Conservation (phyloP, 352 stramenopile species). For the Pythium rishiriense region DNA sequence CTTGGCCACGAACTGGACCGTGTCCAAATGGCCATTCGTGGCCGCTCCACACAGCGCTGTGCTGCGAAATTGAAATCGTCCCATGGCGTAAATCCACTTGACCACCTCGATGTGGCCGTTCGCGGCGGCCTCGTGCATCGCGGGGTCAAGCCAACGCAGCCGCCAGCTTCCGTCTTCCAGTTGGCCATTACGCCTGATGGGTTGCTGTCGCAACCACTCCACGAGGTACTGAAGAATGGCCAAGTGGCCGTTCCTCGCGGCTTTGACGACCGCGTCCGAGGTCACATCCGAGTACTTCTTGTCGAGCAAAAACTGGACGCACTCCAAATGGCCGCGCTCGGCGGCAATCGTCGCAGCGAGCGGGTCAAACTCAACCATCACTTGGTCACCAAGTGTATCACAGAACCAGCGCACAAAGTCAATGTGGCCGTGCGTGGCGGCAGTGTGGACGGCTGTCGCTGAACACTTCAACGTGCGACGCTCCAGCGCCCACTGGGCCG, state of each 20-base stretch:
- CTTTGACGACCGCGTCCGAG: background rate
- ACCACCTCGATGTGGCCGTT: constrained; percentile 2
- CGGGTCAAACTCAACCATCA: background rate
- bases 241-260: background rate
- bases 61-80: background rate
- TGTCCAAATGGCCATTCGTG: background rate
- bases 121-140: background rate
- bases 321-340: background rate
- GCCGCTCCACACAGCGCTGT: background rate
- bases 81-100: constrained; percentile 1
- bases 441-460: background rate
- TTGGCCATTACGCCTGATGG: too few species aligned
- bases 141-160: background rate
- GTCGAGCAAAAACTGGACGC: background rate
- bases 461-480: background rate
- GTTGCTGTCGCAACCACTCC: background rate
- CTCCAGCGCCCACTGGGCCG: constrained; percentile 3
- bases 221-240: background rate
- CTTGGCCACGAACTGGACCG: constrained; percentile 1
- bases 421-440: constrained; percentile 3
- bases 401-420: constrained; percentile 16
- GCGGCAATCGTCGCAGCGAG: background rate
- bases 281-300: background rate
- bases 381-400: background rate
- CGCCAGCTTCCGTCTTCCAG: too few species aligned